Percentiles rank a stretch among this genome's conserved stretches.
Conservation (phyloP, 2,329 filamentous ascomycete genomes). For the Calonectria crousiana region DNA sequence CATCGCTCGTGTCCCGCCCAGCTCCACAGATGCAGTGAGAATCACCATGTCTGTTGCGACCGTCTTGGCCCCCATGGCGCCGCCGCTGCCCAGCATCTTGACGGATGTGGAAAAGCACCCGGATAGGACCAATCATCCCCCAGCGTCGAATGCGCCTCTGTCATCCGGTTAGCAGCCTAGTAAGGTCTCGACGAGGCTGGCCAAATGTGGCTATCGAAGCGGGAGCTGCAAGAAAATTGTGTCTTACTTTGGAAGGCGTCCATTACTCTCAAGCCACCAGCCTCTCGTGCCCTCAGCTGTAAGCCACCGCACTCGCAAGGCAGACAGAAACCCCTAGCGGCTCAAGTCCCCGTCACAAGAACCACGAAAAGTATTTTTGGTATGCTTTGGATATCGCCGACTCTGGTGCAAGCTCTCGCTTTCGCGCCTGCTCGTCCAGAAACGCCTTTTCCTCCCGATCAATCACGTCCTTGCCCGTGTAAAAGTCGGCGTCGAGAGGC, state of each 20-base stretch:
- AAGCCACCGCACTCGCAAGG: neutral
- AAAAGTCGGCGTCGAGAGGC: slow-evolving; percentile 74
- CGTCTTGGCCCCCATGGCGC: neutral
- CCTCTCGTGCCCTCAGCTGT: neutral
- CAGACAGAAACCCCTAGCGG: neutral
- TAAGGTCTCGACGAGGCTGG: neutral
- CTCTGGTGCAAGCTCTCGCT: neutral
- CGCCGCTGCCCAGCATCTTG: neutral
- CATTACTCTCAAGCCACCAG: neutral
- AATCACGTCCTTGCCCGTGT: slow-evolving; percentile 78
- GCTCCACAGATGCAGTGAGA: neutral
- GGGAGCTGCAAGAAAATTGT: neutral
- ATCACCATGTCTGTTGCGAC: neutral
- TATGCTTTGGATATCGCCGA: neutral
- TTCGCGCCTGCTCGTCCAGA: slow-evolving; percentile 52
- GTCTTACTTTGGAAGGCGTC: neutral
- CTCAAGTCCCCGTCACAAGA: neutral
- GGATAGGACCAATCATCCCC: neutral
- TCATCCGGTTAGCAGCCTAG: neutral
- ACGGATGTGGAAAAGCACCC: neutral
- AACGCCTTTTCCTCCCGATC: slow-evolving; percentile 80
- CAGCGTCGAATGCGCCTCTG: neutral
- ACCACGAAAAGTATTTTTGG: slow-evolving; percentile 5
- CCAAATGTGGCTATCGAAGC: neutral
- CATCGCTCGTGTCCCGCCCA: neutral